Evolutionary conservation across 495 filamentous ascomycete species (phyloP).

Genomic region (Hypomontagnella submonticulosa): DNA sequence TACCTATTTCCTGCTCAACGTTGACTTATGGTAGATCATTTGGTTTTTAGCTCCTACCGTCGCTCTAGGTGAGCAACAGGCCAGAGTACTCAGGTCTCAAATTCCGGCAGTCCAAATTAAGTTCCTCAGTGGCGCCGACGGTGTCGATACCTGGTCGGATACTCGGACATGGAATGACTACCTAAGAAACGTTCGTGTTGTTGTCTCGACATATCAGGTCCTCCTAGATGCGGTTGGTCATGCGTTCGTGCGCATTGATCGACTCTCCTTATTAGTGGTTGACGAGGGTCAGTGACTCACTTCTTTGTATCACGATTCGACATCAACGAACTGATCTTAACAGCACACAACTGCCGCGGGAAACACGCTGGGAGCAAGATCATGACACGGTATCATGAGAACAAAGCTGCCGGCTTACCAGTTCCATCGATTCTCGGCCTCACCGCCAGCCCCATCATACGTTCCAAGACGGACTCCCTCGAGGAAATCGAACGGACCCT

Average conservation of each 20-base stretch:
- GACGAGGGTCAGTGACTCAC: constrained; percentile 77
- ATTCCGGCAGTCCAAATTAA: constrained; percentile 71
- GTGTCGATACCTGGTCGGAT: constrained; percentile 79
- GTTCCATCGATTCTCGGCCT: constrained; percentile 84
- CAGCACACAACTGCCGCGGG: constrained; percentile 76
- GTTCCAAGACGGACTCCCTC: constrained; percentile 62
- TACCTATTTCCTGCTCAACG: constrained; percentile 15
- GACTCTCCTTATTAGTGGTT: constrained; percentile 79
- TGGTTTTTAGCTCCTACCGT: constrained; percentile 92
- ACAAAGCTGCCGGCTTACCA: constrained; percentile 46
- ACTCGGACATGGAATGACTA: constrained; percentile 77
- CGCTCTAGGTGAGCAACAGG: constrained; percentile 78
- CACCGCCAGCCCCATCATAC: constrained; percentile 83
- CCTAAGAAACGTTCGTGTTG: constrained; percentile 72
- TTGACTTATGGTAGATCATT: constrained; percentile 65
- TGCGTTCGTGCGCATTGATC: constrained; percentile 77
- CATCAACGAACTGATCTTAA: constrained; percentile 19
- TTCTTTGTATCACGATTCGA: not conserved
- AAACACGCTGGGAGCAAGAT: constrained; percentile 78
- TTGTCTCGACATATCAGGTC: constrained; percentile 81
- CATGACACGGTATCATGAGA: constrained; percentile 79
- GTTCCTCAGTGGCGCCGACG: constrained; percentile 73
- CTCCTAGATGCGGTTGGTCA: constrained; percentile 83
- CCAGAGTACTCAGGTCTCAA: constrained; percentile 67
- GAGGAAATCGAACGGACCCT: constrained; percentile 77